Evolutionary conservation across 1,139 yeast genomes (phyloP).

Genomic region (Kluyveromyces marxianus): DNA sequence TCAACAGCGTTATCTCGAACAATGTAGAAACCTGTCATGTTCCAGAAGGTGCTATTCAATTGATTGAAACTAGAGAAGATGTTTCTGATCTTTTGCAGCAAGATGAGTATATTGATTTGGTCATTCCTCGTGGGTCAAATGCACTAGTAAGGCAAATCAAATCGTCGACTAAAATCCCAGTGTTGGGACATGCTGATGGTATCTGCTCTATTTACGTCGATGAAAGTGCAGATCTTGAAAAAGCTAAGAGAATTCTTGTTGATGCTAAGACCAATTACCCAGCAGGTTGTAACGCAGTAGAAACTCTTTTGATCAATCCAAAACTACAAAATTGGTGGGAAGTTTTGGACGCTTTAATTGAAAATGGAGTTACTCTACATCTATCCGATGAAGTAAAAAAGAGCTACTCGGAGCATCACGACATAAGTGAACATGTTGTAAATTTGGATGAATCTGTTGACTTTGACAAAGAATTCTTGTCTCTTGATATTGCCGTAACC

Average conservation of each 20-base stretch:
- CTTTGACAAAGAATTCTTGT: slow-evolving; percentile 75
- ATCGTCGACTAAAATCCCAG: slow-evolving; percentile 85
- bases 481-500: slow-evolving; percentile 72
- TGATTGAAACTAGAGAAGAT: slow-evolving; percentile 82
- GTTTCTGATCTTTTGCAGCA: slow-evolving; percentile 78
- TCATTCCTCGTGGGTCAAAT: slow-evolving; percentile 94
- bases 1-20: slow-evolving; percentile 48
- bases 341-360: slow-evolving; percentile 41
- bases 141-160: slow-evolving; percentile 82
- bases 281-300: slow-evolving; percentile 97
- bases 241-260: slow-evolving; percentile 66
- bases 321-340: slow-evolving; percentile 39
- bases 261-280: slow-evolving; percentile 96
- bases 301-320: slow-evolving; percentile 66
- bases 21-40: slow-evolving; percentile 47
- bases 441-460: slow-evolving; percentile 49
- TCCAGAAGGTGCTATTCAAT: slow-evolving; percentile 74
- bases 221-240: slow-evolving; percentile 60
- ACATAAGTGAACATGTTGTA: slow-evolving; percentile 31
- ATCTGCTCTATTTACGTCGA: slow-evolving; percentile 85
- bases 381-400: slow-evolving; percentile 46
- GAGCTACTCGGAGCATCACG: slow-evolving; percentile 19
- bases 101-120: slow-evolving; percentile 87
- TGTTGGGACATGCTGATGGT: slow-evolving; percentile 98
- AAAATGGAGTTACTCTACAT: slow-evolving; percentile 67